These are phyloP conservation scores for Vitis hybrid DNA, from an alignment of 177 flowering plant genomes.

Conservation along the genomic window DNA sequence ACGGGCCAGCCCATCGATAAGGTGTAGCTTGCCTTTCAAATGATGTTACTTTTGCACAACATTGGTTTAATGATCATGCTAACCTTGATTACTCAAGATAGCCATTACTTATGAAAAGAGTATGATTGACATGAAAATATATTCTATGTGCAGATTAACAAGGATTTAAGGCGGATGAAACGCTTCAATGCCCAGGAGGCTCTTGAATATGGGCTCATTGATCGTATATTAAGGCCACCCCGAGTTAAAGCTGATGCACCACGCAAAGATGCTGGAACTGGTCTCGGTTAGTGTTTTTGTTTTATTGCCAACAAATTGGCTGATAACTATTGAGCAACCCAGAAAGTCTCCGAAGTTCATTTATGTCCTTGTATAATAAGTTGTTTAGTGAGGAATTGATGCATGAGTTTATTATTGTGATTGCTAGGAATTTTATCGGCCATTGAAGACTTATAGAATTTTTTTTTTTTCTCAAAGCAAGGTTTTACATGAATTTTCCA, in stretches of 20 bases:
- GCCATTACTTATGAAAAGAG: background rate
- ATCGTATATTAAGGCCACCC: constrained; percentile 68
- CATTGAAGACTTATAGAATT: background rate
- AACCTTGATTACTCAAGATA: background rate
- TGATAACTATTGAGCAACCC: background rate
- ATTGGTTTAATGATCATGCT: background rate
- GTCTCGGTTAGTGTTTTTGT: constrained; percentile 53
- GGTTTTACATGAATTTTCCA: too few relatives aligned
- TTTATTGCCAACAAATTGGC: background rate
- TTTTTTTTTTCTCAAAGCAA: background rate
- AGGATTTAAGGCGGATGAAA: constrained; percentile 64
- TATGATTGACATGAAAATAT: background rate
- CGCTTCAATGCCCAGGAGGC: constrained; percentile 71
- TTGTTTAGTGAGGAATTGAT: background rate
- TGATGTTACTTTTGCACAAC: background rate
- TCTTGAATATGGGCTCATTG: constrained; percentile 85
- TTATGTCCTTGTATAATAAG: background rate
- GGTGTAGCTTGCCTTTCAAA: constrained; percentile 36
- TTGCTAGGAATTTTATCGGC: background rate
- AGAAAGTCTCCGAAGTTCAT: background rate
- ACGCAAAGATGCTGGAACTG: constrained; percentile 40
- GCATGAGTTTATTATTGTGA: background rate
- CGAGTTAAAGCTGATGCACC: constrained; percentile 56
- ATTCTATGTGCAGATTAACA: constrained; percentile 48
- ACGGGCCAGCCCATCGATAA: constrained; percentile 88